A percentile compares a stretch with the other conserved stretches of the same genome.
phyloP scores from a whole-genome alignment of 192 early-diverging fungal genomes.

The Lunasporangiospora selenospora region DNA sequence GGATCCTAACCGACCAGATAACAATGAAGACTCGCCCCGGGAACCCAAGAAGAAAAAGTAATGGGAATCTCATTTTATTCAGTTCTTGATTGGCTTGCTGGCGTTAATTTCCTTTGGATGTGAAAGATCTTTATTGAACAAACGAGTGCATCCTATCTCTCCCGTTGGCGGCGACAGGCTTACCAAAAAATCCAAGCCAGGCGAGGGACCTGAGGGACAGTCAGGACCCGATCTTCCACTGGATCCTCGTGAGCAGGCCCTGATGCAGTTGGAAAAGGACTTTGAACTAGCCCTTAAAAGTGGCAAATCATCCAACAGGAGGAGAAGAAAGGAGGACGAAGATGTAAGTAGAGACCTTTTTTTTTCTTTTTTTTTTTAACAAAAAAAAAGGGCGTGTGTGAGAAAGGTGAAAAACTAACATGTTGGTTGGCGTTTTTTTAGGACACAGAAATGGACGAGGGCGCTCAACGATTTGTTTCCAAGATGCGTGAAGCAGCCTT shows the following conservation, averaged over 20 bases:
- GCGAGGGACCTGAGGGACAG: conserved; percentile 2
- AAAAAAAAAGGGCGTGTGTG: too few relatives aligned
- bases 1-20: conserved; percentile 25
- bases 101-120: too few relatives aligned
- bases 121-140: too few relatives aligned
- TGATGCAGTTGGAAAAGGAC: conserved; percentile 34
- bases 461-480: conserved; percentile 24
- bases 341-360: conserved; percentile 15
- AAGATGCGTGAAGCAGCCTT: conserved; percentile 63
- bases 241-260: conserved; percentile 25
- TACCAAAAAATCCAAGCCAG: conserved; percentile 11
- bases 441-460: conserved; percentile 33
- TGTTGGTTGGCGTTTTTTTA: too few relatives aligned
- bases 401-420: too few relatives aligned
- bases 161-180: too few relatives aligned
- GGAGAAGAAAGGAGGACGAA: conserved; percentile 38
- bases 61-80: too few relatives aligned
- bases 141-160: too few relatives aligned
- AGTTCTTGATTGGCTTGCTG: too few relatives aligned
- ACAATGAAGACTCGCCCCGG: conserved; percentile 10
- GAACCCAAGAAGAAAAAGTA: conserved; percentile 42
- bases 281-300: conserved; percentile 39
- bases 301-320: conserved; percentile 27
- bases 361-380: neutral
- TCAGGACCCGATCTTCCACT: conserved; percentile 4